A percentile compares a stretch with the other conserved stretches of the same genome.
Conservation (phyloP, 495 filamentous ascomycete genomes). For the Ascodesmis nigricans region DNA sequence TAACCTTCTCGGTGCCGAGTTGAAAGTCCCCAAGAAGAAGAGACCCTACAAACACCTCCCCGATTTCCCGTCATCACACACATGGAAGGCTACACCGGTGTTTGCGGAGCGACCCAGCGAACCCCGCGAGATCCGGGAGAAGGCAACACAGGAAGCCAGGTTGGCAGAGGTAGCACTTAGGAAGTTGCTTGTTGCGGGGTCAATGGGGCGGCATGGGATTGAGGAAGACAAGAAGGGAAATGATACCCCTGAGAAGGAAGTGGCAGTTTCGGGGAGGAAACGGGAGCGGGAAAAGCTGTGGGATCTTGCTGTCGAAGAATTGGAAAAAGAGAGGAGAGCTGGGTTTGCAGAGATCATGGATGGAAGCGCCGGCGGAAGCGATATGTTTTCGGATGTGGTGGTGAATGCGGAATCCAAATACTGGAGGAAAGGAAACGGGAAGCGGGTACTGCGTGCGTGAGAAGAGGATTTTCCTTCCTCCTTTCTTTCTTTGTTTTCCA, state of each 20-base stretch:
- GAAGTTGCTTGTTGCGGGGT: slow-evolving; percentile 38
- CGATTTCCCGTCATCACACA: slow-evolving; percentile 47
- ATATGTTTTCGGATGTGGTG: slow-evolving; percentile 18
- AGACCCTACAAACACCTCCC: slow-evolving; percentile 51
- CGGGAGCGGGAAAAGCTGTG: slow-evolving; percentile 23
- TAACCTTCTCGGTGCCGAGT: slow-evolving; percentile 31
- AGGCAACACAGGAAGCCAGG: slow-evolving; percentile 48
- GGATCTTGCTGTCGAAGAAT: slow-evolving; percentile 21
- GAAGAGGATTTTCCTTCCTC: background rate
- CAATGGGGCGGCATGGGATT: no score
- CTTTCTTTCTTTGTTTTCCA: background rate
- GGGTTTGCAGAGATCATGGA: no score
- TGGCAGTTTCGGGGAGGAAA: slow-evolving; percentile 22
- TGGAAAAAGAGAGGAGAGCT: slow-evolving; percentile 2
- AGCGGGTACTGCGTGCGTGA: background rate
- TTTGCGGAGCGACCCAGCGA: slow-evolving; percentile 44
- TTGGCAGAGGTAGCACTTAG: slow-evolving; percentile 52
- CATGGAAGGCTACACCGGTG: slow-evolving; percentile 45
- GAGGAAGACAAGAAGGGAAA: slow-evolving; percentile 20
- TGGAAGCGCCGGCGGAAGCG: slow-evolving; percentile 7
- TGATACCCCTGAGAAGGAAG: slow-evolving; percentile 19
- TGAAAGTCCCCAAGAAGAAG: slow-evolving; percentile 31
- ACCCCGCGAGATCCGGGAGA: slow-evolving; percentile 47
- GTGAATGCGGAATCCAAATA: slow-evolving; percentile 26
- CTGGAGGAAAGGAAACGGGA: slow-evolving; percentile 22